Evolutionary conservation across 2,329 filamentous ascomycete species (phyloP), one percentile per base, ranked within the genome.

Genomic region (Fusarium equiseti): DNA sequence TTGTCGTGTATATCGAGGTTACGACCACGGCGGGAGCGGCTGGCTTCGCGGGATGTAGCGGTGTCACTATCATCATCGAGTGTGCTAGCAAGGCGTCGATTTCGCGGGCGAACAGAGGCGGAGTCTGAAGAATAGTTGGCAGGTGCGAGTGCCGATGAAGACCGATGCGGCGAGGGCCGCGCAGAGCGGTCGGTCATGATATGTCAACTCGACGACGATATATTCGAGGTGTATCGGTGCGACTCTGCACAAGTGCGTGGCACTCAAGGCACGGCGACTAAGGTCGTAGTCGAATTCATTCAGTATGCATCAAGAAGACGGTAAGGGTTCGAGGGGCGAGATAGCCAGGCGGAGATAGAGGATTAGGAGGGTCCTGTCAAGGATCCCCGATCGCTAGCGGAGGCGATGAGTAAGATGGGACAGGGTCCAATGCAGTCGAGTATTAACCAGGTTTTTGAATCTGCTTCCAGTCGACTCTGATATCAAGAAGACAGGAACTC

Each of bases 91-190:
- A 81, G 79, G 50, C 83, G 85, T 59, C 86, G 83, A 68, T 86
- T 87, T 63, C 87, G 85, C 57, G 86, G 83, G 27, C 86, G 85
- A 59, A 83, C 72, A 27, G 80, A 78, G 61, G 75, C 73, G 27
- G 82, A 74, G 60, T 82, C 81, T 66, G 81, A 76, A 69, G 83
- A 81, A 62, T 79, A 80, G 51, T 81, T 80, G 70, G 81, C 77
- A 44, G 83, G 79, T 54, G 81, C 79, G 57, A 84, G 76, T 50
- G 82, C 81, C 44, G 85, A 86, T 58, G 86, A 84, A 60, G 84
- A 81, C 77, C 83, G 80, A 70, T 80, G 78, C 65, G 79, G 79
- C 66, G 78, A 75, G 56, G 74, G 65, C 63, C 75, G 75, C 62
- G 71, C 71, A 66, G 78, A 73, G 66, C 70, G 73, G 70, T 79